Conservation (phyloP, 169 alveolate species). For the Plasmodium falciparum region DNA sequence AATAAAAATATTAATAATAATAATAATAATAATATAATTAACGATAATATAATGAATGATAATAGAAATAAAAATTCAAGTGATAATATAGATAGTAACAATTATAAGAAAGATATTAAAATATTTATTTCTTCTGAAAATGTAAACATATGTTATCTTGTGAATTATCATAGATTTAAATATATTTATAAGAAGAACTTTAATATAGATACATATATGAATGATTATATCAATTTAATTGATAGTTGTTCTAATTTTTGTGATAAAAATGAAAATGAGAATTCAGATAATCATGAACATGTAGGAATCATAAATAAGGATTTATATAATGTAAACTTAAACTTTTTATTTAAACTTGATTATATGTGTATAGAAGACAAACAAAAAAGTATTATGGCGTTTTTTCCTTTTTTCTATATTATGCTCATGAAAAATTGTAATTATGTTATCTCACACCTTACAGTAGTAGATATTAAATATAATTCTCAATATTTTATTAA, state of each 20-base stretch:
- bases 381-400: slow-evolving; percentile 13
- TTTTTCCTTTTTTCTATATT: slow-evolving; percentile 53
- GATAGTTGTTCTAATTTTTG: slow-evolving; percentile 69
- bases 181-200: slow-evolving; percentile 42
- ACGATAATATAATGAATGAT: neutral
- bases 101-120: slow-evolving; percentile 3
- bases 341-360: slow-evolving; percentile 41
- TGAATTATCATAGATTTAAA: slow-evolving; percentile 57
- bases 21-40: neutral
- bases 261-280: neutral
- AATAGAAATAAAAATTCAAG: neutral
- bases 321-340: slow-evolving; percentile 59
- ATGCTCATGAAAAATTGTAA: slow-evolving; percentile 66
- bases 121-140: slow-evolving; percentile 36
- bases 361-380: slow-evolving; percentile 20
- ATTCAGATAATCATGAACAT: slow-evolving; percentile 27
- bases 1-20: neutral
- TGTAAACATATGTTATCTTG: slow-evolving; percentile 70
- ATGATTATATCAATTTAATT: slow-evolving; percentile 39
- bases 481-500: neutral
- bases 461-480: slow-evolving; percentile 58
- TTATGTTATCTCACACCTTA: slow-evolving; percentile 60
- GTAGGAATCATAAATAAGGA: slow-evolving; percentile 72
- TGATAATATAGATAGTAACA: neutral
- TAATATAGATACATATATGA: slow-evolving; percentile 65